These are phyloP conservation scores for Hypocrella siamensis DNA, from an alignment of 2,329 filamentous ascomycete species.

Conservation along the genomic window DNA sequence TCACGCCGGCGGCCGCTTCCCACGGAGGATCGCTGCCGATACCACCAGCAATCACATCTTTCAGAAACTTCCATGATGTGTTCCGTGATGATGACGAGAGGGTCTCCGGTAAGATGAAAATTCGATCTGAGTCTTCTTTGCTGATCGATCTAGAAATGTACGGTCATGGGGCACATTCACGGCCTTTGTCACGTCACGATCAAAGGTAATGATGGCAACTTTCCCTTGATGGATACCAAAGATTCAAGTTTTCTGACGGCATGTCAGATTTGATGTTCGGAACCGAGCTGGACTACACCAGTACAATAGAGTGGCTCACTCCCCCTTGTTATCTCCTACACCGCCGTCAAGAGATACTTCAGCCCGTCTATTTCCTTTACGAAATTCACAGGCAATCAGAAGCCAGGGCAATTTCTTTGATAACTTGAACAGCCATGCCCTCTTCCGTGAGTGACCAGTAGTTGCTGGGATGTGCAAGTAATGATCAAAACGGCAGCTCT, in stretches of 20 bases:
- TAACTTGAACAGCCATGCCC: conserved; percentile 2
- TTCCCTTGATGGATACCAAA: background rate
- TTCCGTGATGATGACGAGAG: conserved; percentile 14
- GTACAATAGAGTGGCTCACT: conserved; percentile 20
- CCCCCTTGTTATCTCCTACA: conserved; percentile 21
- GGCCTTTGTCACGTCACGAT: conserved; percentile 7
- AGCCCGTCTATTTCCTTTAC: conserved; percentile 9
- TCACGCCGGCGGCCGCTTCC: conserved; percentile 4
- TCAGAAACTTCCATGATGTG: conserved; percentile 12
- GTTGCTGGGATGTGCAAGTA: background rate
- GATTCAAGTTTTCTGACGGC: too few relatives aligned
- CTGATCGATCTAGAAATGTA: conserved; percentile 11
- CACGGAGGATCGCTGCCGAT: background rate
- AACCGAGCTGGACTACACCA: conserved; percentile 18
- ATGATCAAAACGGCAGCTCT: too few relatives aligned
- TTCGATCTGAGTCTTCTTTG: background rate
- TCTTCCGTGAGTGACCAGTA: conserved; percentile 3
- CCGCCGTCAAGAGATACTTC: conserved; percentile 13
- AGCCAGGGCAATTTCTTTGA: conserved; percentile 5
- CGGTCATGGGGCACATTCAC: conserved; percentile 9
- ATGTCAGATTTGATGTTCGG: conserved; percentile 15
- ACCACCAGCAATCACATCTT: conserved; percentile 3
- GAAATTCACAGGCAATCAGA: conserved; percentile 10
- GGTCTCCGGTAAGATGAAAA: conserved; percentile 9
- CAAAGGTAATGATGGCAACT: conserved; percentile 9